phyloP scores from a whole-genome alignment of 345 rosid species.

The Gossypium raimondii region DNA sequence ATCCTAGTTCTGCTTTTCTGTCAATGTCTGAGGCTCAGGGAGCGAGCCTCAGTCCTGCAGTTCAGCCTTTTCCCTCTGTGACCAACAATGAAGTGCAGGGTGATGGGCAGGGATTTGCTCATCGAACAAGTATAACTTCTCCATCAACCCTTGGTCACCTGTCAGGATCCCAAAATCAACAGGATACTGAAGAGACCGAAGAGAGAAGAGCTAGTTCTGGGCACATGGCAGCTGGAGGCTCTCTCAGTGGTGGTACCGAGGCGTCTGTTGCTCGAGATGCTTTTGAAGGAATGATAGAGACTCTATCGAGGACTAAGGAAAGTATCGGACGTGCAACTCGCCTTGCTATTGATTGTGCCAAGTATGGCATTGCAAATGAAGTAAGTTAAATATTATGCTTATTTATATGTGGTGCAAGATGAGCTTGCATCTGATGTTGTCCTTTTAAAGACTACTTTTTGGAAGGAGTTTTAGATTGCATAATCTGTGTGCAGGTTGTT shows the following conservation, averaged over 20 bases:
- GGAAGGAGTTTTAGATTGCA: neutral
- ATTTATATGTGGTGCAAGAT: neutral
- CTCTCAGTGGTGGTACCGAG: constrained; percentile 84
- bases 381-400: constrained; percentile 32
- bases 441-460: constrained; percentile 1
- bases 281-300: constrained; percentile 99
- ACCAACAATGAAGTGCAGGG: constrained; percentile 31
- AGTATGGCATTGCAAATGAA: constrained; percentile 93
- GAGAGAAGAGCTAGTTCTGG: constrained; percentile 66
- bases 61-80: constrained; percentile 45
- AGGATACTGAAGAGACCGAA: constrained; percentile 57
- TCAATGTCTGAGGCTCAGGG: constrained; percentile 38
- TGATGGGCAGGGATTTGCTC: constrained; percentile 42
- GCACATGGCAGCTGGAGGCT: constrained; percentile 54
- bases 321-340: constrained; percentile 98
- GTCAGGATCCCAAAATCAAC: constrained; percentile 33
- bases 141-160: constrained; percentile 46
- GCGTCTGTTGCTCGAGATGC: constrained; percentile 96
- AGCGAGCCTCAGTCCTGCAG: constrained; percentile 48
- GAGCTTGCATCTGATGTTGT: neutral
- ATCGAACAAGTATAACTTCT: constrained; percentile 33
- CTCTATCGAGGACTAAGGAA: constrained; percentile 91
- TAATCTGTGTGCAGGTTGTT: constrained; percentile 59
- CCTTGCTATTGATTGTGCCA: constrained; percentile 92
- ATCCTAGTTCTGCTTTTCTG: constrained; percentile 32